A percentile compares a stretch with the other conserved stretches of the same genome.
These are phyloP conservation scores for Taphrina deformans DNA, from an alignment of 1,139 yeast genomes.

Conservation along the genomic window DNA sequence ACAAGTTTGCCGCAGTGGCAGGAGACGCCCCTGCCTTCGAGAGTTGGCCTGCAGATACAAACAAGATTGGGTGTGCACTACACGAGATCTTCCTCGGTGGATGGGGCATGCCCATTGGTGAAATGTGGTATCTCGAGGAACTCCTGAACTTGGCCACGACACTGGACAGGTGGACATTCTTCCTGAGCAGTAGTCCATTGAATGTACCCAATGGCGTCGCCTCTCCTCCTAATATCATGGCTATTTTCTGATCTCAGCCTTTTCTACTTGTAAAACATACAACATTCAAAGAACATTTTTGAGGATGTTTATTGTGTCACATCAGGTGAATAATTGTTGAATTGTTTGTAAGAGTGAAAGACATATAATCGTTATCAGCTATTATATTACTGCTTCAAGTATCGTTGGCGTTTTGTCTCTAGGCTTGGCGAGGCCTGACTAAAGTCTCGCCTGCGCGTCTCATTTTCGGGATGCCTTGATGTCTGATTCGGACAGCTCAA, in stretches of 20 bases:
- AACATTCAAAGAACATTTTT: too few relatives aligned
- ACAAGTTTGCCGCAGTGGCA: slow-evolving; percentile 43
- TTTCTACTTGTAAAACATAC: too few relatives aligned
- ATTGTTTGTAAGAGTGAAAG: not conserved
- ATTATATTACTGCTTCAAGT: not conserved
- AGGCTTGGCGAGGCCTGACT: not conserved
- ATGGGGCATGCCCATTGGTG: slow-evolving; percentile 44
- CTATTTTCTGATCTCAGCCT: not conserved
- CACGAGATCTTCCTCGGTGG: slow-evolving; percentile 42
- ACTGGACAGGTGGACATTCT: slow-evolving; percentile 42
- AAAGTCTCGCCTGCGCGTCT: slow-evolving; percentile 2
- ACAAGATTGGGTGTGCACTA: slow-evolving; percentile 29
- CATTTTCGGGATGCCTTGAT: slow-evolving; percentile 28
- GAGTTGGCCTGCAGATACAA: slow-evolving; percentile 39
- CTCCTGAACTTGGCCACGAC: slow-evolving; percentile 41
- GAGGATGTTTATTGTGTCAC: too few relatives aligned
- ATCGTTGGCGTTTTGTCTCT: not conserved
- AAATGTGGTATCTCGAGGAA: slow-evolving; percentile 43
- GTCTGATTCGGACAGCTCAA: slow-evolving; percentile 28
- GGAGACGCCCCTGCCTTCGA: slow-evolving; percentile 43
- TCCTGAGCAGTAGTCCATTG: slow-evolving; percentile 43
- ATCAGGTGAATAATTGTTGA: too few relatives aligned
- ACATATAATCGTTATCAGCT: not conserved
- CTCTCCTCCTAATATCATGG: slow-evolving; percentile 42
- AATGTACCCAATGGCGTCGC: slow-evolving; percentile 44